phyloP scores from a whole-genome alignment of 306 rosid genomes.

The apple (Malus domestica) region DNA sequence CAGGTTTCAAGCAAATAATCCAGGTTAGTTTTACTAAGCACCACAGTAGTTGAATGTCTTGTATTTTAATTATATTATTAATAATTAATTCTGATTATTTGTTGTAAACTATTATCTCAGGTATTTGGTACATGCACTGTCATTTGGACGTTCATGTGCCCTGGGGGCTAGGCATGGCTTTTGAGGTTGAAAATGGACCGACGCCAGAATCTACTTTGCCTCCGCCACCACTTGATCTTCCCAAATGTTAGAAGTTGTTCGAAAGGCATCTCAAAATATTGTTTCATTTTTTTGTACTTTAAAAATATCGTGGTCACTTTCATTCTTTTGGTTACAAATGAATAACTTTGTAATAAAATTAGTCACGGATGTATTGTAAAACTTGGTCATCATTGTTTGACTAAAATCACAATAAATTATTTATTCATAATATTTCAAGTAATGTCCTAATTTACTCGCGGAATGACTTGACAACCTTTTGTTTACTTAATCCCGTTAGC shows the following conservation, averaged over 20 bases:
- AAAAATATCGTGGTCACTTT: background rate
- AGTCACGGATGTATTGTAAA: background rate
- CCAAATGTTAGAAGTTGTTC: conserved; percentile 30
- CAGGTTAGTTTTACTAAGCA: conserved; percentile 10
- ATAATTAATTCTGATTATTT: background rate
- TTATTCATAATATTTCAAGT: no score
- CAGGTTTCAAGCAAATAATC: conserved; percentile 40
- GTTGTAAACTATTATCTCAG: conserved; percentile 9
- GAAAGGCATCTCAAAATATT: background rate
- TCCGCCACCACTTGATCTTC: conserved; percentile 57
- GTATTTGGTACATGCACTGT: conserved; percentile 60
- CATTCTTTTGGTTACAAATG: background rate
- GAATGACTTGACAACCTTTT: background rate
- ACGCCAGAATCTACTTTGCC: conserved; percentile 31
- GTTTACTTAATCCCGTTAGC: no score
- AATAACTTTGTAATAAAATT: background rate
- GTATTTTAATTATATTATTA: background rate
- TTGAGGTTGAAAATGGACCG: conserved; percentile 38
- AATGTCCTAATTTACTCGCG: background rate
- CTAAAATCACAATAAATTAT: background rate
- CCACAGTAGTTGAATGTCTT: background rate
- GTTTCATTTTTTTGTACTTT: background rate
- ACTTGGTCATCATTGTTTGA: background rate
- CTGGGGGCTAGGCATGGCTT: conserved; percentile 56
- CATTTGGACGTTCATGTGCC: conserved; percentile 68